Conservation (phyloP, 352 stramenopile genomes). For the Globisporangium radiosum region DNA sequence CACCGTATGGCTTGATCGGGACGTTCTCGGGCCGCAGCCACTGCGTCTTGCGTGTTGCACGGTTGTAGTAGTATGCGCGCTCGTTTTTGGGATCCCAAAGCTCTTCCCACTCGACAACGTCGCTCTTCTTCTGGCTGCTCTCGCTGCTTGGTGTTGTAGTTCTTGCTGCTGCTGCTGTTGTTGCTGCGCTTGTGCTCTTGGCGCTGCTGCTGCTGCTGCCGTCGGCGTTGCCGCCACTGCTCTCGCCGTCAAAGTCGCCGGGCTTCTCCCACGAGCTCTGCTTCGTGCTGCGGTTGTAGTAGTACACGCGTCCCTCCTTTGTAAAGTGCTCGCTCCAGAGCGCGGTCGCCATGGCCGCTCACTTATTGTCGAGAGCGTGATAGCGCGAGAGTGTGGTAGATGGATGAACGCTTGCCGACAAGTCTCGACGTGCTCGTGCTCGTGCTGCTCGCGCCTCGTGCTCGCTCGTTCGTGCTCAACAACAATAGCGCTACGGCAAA, state of each 20-base stretch:
- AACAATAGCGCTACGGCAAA: too few species aligned
- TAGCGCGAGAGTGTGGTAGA: too few species aligned
- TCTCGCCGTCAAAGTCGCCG: constrained; percentile 61
- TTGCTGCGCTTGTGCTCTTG: not conserved
- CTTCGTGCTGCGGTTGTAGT: constrained; percentile 86
- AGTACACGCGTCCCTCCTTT: constrained; percentile 82
- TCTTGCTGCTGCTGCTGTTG: not conserved
- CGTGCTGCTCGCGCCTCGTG: too few species aligned
- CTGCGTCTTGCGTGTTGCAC: constrained; percentile 68
- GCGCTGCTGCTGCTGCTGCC: not conserved
- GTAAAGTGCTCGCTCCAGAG: constrained; percentile 83
- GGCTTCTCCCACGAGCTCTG: constrained; percentile 86
- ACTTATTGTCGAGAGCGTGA: not conserved
- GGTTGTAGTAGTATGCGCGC: constrained; percentile 85
- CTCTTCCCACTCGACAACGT: constrained; percentile 64
- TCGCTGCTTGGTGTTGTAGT: not conserved
- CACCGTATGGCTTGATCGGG: constrained; percentile 63
- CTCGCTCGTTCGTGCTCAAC: too few species aligned
- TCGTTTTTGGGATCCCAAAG: constrained; percentile 84
- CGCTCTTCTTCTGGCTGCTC: constrained; percentile 16
- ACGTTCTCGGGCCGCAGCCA: constrained; percentile 74
- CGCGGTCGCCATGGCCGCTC: constrained; percentile 18
- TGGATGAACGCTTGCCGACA: too few species aligned
- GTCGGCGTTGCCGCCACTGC: constrained; percentile 1
- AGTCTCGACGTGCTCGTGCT: too few species aligned